Evolutionary conservation across 2,329 filamentous ascomycete genomes (phyloP), one percentile per base, ranked within the genome.

Genomic region (Phyllosticta capitalensis): DNA sequence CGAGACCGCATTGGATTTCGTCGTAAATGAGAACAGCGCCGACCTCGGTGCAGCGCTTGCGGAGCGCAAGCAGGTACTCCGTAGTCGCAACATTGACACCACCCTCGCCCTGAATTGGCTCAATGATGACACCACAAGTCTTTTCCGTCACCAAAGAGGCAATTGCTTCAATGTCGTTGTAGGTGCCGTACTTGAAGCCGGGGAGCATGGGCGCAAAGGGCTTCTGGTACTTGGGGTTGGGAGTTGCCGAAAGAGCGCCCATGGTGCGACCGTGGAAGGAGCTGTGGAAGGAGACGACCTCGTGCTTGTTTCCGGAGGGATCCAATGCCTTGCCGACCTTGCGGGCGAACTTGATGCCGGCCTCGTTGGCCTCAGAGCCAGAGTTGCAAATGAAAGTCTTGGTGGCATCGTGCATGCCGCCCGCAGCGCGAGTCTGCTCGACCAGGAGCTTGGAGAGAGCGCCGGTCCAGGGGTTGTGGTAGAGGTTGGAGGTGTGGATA

Each of bases 191-290:
- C 69, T 79, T 85, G 78, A 96, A 97, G 1, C 94, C 94, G 0
- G 94, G 92, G 1, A 99, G 78, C 92, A 99, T 96, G 45, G 94
- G 94, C 14, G 89, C 81, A 71, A 99, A 99, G 0, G 94, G 94
- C 66, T 87, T 84, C 76, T 99, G 94, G 76, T 99, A 99, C 74
- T 99, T 99, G 19, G 91, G 90, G 76, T 97, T 99, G 54, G 92
- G 94, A 5, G 94, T 99, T 10, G 94, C 94, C n/a, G 90, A 95
- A 52, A 99, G 78, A 61, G 87, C 86, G 56, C 94, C 94, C 90
- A 97, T 95, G 17, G 94, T 97, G 61, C 94, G 87, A 67, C 94
- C 94, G 74, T 99, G 94, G 81, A 99, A 99, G 48, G 90, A 92
- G 67, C 88, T 87, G 67, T 89, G 78, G 79, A 97, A 99, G 17